These are phyloP conservation scores for Xylariales sp. DNA, from an alignment of 2,329 filamentous ascomycete species.

Conservation along the genomic window DNA sequence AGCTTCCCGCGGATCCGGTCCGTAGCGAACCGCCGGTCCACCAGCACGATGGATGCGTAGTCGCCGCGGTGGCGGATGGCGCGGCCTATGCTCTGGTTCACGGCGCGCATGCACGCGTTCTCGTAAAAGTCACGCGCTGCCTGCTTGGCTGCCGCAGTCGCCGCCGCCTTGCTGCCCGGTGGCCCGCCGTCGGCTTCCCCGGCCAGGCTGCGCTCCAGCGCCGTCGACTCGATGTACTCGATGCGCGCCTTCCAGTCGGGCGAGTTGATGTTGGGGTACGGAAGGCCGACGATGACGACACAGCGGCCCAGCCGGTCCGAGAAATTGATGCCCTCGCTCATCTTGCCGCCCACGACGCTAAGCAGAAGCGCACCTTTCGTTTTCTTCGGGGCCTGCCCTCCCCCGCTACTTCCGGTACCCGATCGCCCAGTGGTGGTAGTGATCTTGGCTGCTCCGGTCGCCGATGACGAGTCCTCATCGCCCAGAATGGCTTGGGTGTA, in stretches of 20 bases:
- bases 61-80: slow-evolving; percentile 85
- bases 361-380: slow-evolving; percentile 84
- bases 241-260: slow-evolving; percentile 92
- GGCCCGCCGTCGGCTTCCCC: slow-evolving; percentile 10
- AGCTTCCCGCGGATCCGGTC: slow-evolving; percentile 73
- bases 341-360: slow-evolving; percentile 87
- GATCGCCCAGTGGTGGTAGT: too few species aligned
- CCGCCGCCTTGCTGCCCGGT: slow-evolving; percentile 20
- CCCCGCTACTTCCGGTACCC: too few species aligned
- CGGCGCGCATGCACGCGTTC: slow-evolving; percentile 92
- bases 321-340: slow-evolving; percentile 98
- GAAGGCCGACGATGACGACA: slow-evolving; percentile 86
- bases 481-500: slow-evolving; percentile 68
- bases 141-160: slow-evolving; percentile 40
- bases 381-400: too few species aligned
- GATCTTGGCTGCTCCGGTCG: slow-evolving; percentile 22
- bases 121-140: slow-evolving; percentile 80
- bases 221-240: slow-evolving; percentile 72
- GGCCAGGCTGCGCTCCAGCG: slow-evolving; percentile 31
- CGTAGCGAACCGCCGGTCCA: slow-evolving; percentile 76
- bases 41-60: slow-evolving; percentile 84
- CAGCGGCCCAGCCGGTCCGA: slow-evolving; percentile 84
- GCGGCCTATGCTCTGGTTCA: slow-evolving; percentile 93
- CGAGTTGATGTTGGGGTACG: slow-evolving; percentile 85
- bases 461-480: slow-evolving; percentile 23